Percentiles rank a stretch among this genome's conserved stretches.
phyloP scores from a whole-genome alignment of 768 basidiomycete species.

The Russula brevipes region DNA sequence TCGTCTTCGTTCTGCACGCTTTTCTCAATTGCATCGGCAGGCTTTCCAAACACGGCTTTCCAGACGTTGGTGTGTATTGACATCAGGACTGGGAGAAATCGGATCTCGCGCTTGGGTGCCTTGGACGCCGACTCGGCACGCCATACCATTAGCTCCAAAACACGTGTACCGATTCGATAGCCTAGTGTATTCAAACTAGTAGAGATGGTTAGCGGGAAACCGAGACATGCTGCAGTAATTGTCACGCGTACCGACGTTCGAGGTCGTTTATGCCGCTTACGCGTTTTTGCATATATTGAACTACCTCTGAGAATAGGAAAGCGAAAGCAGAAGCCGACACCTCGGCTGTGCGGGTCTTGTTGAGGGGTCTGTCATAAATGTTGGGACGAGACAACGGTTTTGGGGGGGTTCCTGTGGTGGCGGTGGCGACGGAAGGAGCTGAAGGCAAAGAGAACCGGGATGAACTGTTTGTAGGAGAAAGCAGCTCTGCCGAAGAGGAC shows the following conservation, averaged over 20 bases:
- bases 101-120: conserved; percentile 87
- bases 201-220: not conserved
- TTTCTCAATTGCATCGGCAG: conserved; percentile 93
- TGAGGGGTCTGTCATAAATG: conserved; percentile 86
- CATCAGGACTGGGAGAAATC: conserved; percentile 88
- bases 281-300: conserved; percentile 94
- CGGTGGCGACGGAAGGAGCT: conserved; percentile 44
- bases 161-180: conserved; percentile 83
- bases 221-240: conserved; percentile 3
- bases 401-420: conserved; percentile 35
- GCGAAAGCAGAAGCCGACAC: conserved; percentile 78
- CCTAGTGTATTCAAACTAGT: conserved; percentile 87
- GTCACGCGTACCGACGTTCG: conserved; percentile 67
- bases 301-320: conserved; percentile 89
- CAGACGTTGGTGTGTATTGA: conserved; percentile 94
- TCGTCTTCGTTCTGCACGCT: conserved; percentile 96
- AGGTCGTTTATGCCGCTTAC: conserved; percentile 94
- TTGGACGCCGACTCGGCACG: conserved; percentile 73
- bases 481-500: conserved; percentile 42
- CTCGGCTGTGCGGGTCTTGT: conserved; percentile 80
- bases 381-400: conserved; percentile 49
- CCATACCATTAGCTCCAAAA: conserved; percentile 83
- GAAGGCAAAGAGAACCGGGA: conserved; percentile 68
- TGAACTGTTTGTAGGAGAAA: conserved; percentile 54
- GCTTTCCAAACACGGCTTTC: conserved; percentile 87